Conservation (phyloP, 208 protist species). For the Naegleria fowleri region DNA sequence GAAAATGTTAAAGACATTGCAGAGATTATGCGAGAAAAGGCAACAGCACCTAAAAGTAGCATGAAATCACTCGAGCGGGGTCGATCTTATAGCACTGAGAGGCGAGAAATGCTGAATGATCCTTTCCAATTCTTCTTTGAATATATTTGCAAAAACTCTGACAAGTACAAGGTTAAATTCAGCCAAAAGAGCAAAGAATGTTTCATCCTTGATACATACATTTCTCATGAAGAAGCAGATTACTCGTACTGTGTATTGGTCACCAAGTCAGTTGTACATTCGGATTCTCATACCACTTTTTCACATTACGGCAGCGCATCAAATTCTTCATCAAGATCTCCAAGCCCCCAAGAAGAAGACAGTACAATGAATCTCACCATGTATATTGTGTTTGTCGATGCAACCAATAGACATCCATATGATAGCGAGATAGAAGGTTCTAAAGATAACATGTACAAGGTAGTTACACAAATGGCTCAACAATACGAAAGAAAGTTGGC, state of each 20-base stretch:
- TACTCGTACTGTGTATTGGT: not conserved
- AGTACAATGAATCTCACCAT: not conserved
- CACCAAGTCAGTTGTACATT: not conserved
- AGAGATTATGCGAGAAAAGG: not conserved
- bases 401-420: not conserved
- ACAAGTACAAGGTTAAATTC: not conserved
- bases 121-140: not conserved
- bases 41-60: not conserved
- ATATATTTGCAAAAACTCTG: not conserved
- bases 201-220: not conserved
- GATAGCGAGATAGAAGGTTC: not conserved
- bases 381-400: not conserved
- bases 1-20: conserved; percentile 10
- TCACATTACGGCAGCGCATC: not conserved
- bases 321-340: not conserved
- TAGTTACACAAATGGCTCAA: not conserved
- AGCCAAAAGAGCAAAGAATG: not conserved
- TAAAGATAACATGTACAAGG: not conserved
- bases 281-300: not conserved
- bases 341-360: not conserved
- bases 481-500: not conserved
- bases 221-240: not conserved
- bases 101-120: not conserved
- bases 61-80: not conserved
- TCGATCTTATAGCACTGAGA: not conserved